Evolutionary conservation across 2,329 filamentous ascomycete genomes (phyloP).

Genomic region (Didymella keratinophila): DNA sequence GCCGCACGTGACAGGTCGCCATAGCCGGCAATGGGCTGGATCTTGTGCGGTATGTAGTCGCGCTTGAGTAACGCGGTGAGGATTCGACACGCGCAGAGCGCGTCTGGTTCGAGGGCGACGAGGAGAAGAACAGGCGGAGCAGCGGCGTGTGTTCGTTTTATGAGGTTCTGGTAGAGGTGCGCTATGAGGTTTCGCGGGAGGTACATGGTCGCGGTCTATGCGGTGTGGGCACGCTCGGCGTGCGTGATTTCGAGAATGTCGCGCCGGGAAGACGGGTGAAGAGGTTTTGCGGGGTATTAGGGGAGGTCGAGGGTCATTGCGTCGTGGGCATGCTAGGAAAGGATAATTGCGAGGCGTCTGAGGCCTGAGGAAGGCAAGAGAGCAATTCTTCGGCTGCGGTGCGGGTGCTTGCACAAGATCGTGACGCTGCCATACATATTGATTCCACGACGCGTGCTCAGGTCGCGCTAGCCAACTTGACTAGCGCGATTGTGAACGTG

Average conservation of each 20-base stretch:
- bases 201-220: constrained; percentile 71
- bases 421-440: constrained; percentile 26
- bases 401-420: constrained; percentile 35
- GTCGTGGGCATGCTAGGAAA: constrained; percentile 20
- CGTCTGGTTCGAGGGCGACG: constrained; percentile 92
- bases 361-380: constrained; percentile 24
- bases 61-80: constrained; percentile 92
- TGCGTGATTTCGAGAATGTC: constrained; percentile 25
- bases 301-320: constrained; percentile 29
- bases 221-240: constrained; percentile 25
- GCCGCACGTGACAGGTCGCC: constrained; percentile 84
- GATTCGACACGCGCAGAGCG: constrained; percentile 93
- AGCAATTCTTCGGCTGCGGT: constrained; percentile 34
- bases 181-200: constrained; percentile 88
- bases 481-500: constrained; percentile 33
- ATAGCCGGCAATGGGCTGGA: constrained; percentile 93
- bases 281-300: constrained; percentile 25
- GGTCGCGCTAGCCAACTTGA: constrained; percentile 28
- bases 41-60: constrained; percentile 98
- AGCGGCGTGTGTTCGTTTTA: constrained; percentile 85
- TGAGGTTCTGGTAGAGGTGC: constrained; percentile 88
- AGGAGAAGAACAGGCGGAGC: constrained; percentile 91
- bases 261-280: constrained; percentile 39
- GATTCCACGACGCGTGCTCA: constrained; percentile 24
- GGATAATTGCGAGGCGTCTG: constrained; percentile 30